These are phyloP conservation scores for Ambrosia hybrid DNA, from an alignment of 140 eudicot species.

Conservation along the genomic window DNA sequence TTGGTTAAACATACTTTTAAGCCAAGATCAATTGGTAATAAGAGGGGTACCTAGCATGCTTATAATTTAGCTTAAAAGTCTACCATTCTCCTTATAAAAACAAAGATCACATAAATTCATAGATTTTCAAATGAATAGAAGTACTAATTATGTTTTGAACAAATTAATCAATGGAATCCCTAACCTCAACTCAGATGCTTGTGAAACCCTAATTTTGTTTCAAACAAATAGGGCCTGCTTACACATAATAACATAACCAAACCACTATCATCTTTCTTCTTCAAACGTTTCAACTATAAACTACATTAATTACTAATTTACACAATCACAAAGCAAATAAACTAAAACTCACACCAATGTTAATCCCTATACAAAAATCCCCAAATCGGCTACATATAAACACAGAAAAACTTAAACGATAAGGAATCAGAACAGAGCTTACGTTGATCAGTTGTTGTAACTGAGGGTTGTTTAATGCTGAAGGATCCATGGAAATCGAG, in stretches of 20 bases:
- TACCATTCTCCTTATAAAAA: too few species aligned
- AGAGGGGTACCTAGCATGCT: too few species aligned
- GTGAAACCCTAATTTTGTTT: not conserved
- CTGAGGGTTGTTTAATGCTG: conserved; percentile 55
- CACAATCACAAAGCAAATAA: not conserved
- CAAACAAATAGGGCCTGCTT: too few species aligned
- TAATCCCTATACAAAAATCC: not conserved
- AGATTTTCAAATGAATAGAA: too few species aligned
- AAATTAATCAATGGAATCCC: not conserved
- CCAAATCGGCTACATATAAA: not conserved
- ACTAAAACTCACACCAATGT: not conserved
- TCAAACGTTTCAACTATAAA: not conserved
- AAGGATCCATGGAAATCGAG: conserved; percentile 47
- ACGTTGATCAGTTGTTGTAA: conserved; percentile 61
- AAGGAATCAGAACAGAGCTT: conserved; percentile 20
- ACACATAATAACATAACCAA: not conserved
- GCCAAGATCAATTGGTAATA: too few species aligned
- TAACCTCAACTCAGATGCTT: not conserved
- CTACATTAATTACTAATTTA: not conserved
- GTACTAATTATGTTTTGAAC: too few species aligned
- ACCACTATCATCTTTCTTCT: not conserved
- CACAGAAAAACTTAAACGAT: not conserved
- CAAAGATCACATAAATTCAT: not conserved
- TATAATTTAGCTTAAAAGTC: too few species aligned
- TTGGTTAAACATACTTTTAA: not conserved